phyloP scores from a whole-genome alignment of 768 basidiomycete species.

The Phallus indusiatus region DNA sequence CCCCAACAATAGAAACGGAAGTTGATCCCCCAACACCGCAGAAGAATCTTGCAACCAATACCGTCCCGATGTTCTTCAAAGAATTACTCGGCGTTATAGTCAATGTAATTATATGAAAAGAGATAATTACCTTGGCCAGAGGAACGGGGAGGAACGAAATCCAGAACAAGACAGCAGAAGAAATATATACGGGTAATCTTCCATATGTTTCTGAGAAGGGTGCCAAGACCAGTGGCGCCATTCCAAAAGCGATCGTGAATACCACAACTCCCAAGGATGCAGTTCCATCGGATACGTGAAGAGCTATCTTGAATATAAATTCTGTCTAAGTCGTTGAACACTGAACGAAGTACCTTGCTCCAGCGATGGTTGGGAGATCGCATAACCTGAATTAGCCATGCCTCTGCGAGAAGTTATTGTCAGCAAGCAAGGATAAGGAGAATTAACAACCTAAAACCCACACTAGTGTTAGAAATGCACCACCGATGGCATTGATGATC shows the following conservation, averaged over 20 bases:
- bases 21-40: constrained; percentile 5
- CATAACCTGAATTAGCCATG: background rate
- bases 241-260: background rate
- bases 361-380: constrained; percentile 2
- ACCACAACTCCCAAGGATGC: constrained; percentile 1
- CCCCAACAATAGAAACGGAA: constrained; percentile 1
- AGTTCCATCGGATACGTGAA: background rate
- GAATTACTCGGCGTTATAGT: background rate
- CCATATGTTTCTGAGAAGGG: constrained; percentile 4
- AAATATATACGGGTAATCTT: background rate
- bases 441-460: background rate
- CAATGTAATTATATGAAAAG: background rate
- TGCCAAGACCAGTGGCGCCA: constrained; percentile 1
- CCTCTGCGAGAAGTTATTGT: background rate
- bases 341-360: background rate
- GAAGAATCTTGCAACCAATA: constrained; percentile 4
- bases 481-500: constrained; percentile 25
- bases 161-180: constrained; percentile 1
- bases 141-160: constrained; percentile 1
- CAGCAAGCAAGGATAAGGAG: background rate
- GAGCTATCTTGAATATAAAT: background rate
- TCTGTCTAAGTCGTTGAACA: background rate
- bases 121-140: background rate
- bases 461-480: constrained; percentile 4
- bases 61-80: constrained; percentile 3